Conservation (phyloP, 2,329 filamentous ascomycete genomes). For the Elsinoe perseae region DNA sequence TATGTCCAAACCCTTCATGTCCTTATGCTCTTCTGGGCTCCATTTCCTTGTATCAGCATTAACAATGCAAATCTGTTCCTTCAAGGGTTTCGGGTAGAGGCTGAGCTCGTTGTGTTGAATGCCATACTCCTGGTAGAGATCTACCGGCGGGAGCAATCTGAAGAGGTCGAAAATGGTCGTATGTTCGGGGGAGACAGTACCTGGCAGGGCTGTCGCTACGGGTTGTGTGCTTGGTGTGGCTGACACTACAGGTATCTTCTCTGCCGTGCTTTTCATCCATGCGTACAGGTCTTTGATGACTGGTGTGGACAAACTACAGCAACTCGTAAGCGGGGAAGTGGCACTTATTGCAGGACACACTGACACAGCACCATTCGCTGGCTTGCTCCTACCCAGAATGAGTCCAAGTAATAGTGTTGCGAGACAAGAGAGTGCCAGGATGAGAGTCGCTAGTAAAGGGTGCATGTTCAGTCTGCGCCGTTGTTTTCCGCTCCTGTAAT, state of each 20-base stretch:
- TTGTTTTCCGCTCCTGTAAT: background rate
- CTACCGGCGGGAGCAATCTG: background rate
- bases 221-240: background rate
- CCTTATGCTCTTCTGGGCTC: background rate
- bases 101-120: background rate
- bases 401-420: background rate
- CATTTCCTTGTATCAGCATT: constrained; percentile 5
- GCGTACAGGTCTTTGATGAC: background rate
- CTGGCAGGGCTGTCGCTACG: background rate
- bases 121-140: constrained; percentile 7
- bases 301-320: background rate
- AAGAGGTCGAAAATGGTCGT: background rate
- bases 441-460: background rate
- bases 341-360: background rate
- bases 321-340: background rate
- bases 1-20: background rate
- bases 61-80: background rate
- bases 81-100: background rate
- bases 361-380: background rate
- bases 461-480: background rate
- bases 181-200: background rate
- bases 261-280: background rate
- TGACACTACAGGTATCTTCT: background rate
- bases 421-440: background rate
- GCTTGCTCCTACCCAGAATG: background rate